Base-by-base conservation (phyloP, 2,329 filamentous ascomycete genomes). In the Talaromyces marneffei region DNA sequence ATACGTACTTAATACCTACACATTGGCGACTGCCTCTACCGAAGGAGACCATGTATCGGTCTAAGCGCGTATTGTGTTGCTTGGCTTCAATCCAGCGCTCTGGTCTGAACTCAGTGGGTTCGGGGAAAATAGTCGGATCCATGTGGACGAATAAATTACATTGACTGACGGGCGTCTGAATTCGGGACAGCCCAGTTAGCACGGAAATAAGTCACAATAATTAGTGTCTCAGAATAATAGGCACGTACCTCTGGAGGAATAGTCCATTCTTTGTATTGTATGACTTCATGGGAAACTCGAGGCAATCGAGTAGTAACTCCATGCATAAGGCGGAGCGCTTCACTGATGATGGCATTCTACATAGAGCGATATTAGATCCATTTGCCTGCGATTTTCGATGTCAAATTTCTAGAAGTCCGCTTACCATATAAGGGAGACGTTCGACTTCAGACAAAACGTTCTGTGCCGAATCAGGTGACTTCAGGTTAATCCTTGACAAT, bases 1-100 rank as follows among this genome's bases (percentile, higher is more conserved):
- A 31, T 52, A 40, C 37, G 5, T 53, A 61, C 70, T 81, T 78
- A 48, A 78, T 77, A 16, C 80, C 80, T 12, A 79, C 70, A 62
- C 80, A 83, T 67, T 76, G 75, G 23, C 79, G 69, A 3, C 71
- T 75, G 0, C 79, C 79, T 39, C 70, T 72, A 35, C 70, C 70
- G 59, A 79, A 79, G 0, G 72, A 62, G 7, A 78, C 70, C 29
- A 78, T 62, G 57, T 75, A 77, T 27, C 68, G 70, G 25, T 74
- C 67, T 9, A 76, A 66, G 1, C 71, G 68, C 20, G 72, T 66
- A 4, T 73, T 71, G 23, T 70, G 65, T 3, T 68, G 65, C 9
- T 68, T 65, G 74, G 65, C 62, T 46, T 71, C 65, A 14, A 74
- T 66, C 72, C 75, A 78, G 60, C 75, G 67, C 18, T 77, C 75